Percentiles rank a stretch among this genome's conserved stretches.
Conservation (phyloP, 768 basidiomycete genomes). For the Coprinopsis strossmayeri region DNA sequence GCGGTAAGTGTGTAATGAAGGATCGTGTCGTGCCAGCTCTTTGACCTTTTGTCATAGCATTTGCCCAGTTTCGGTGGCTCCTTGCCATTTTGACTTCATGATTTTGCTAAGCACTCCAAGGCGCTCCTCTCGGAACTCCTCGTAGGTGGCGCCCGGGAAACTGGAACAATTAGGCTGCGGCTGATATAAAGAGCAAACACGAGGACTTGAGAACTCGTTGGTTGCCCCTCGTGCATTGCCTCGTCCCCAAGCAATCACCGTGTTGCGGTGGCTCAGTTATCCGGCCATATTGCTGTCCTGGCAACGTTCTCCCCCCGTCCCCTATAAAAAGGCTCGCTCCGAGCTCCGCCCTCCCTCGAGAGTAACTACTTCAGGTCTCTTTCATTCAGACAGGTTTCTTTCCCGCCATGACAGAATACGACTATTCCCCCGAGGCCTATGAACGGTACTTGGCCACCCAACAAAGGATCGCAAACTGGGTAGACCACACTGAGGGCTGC, state of each 20-base stretch:
- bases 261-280: background rate
- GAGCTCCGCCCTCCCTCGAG: background rate
- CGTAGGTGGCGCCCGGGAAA: no score
- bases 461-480: constrained; percentile 44
- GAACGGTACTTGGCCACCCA: constrained; percentile 42
- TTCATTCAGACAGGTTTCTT: background rate
- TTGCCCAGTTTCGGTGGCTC: no score
- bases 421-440: constrained; percentile 50
- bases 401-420: constrained; percentile 51
- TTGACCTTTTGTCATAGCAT: no score
- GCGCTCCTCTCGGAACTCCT: no score
- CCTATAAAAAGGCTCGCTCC: constrained; percentile 6
- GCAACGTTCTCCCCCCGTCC: constrained; percentile 4
- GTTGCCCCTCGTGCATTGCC: constrained; percentile 3
- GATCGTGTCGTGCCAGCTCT: no score
- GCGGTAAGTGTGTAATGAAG: no score
- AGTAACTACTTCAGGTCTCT: background rate
- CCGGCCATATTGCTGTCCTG: constrained; percentile 7
- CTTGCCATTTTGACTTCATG: no score
- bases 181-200: background rate
- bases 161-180: background rate
- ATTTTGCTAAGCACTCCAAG: no score
- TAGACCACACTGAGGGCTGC: constrained; percentile 36
- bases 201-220: background rate
- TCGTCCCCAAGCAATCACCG: constrained; percentile 1